Conservation (phyloP, 352 stramenopile genomes). For the Phytophthora hibernalis region DNA sequence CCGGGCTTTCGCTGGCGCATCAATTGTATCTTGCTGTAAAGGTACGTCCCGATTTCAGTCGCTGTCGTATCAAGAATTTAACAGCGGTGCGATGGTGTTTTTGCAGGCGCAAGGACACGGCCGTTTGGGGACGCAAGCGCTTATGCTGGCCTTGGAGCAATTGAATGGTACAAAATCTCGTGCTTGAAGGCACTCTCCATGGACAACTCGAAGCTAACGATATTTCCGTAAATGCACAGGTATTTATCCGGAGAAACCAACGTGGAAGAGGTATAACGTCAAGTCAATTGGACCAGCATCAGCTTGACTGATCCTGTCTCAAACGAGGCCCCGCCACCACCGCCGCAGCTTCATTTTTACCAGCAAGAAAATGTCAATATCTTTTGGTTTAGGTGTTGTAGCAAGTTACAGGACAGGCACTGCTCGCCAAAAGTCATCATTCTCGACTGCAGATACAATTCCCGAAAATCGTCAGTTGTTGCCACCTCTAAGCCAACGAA, state of each 20-base stretch:
- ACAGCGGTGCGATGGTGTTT: no score
- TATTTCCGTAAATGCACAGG: slow-evolving; percentile 14
- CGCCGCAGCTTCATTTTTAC: slow-evolving; percentile 20
- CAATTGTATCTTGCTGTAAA: slow-evolving; percentile 89
- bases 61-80: slow-evolving; percentile 6
- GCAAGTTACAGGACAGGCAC: background rate
- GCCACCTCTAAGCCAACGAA: slow-evolving; percentile 10
- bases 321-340: background rate
- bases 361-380: slow-evolving; percentile 10
- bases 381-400: background rate
- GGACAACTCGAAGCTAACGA: background rate
- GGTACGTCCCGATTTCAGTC: slow-evolving; percentile 32
- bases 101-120: slow-evolving; percentile 82
- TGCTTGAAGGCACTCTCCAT: background rate
- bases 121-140: slow-evolving; percentile 79
- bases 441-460: slow-evolving; percentile 9
- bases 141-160: slow-evolving; percentile 89
- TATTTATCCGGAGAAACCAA: slow-evolving; percentile 55
- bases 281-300: no score
- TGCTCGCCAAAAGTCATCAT: background rate
- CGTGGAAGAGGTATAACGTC: slow-evolving; percentile 46
- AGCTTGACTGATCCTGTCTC: background rate
- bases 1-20: slow-evolving; percentile 84
- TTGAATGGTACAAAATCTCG: slow-evolving; percentile 70
- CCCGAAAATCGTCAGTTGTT: slow-evolving; percentile 14